Evolutionary conservation across 139 green algal species (phyloP).

Genomic region (Prasinococcaceae sp.): DNA sequence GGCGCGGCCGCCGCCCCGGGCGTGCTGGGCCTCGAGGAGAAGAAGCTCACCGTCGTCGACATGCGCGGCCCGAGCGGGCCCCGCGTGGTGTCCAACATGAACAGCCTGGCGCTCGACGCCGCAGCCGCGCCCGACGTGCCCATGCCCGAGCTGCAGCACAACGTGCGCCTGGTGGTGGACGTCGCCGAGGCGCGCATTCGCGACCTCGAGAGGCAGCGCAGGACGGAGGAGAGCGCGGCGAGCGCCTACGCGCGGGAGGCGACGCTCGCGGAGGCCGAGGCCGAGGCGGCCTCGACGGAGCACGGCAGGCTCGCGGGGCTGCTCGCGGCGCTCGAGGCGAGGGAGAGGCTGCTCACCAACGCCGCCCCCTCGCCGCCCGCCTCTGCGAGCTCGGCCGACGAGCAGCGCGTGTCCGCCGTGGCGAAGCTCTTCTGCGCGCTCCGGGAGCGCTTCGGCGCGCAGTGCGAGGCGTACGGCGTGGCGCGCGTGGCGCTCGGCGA

Average conservation of each 20-base stretch:
- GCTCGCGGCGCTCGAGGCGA: conserved; percentile 3
- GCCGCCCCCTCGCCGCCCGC: no score
- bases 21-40: conserved; percentile 1
- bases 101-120: conserved; percentile 24
- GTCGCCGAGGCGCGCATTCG: conserved; percentile 76
- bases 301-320: conserved; percentile 22
- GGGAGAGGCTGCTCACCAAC: neutral
- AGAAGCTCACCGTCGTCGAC: conserved; percentile 63
- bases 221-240: conserved; percentile 54
- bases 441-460: conserved; percentile 25
- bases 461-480: conserved; percentile 76
- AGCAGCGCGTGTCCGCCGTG: no score
- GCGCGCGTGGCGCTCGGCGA: conserved; percentile 46
- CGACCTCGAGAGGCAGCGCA: conserved; percentile 52
- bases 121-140: conserved; percentile 40
- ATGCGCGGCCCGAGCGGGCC: conserved; percentile 72
- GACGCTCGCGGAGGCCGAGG: neutral
- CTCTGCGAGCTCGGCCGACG: no score
- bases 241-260: neutral
- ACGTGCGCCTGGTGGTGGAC: conserved; percentile 61
- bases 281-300: conserved; percentile 22
- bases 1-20: no score
- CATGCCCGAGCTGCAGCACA: conserved; percentile 96
- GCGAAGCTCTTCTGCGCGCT: neutral
- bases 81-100: conserved; percentile 71